These are phyloP conservation scores for Pyrenochaeta sp. DNA, from an alignment of 2,329 filamentous ascomycete species.

Conservation along the genomic window DNA sequence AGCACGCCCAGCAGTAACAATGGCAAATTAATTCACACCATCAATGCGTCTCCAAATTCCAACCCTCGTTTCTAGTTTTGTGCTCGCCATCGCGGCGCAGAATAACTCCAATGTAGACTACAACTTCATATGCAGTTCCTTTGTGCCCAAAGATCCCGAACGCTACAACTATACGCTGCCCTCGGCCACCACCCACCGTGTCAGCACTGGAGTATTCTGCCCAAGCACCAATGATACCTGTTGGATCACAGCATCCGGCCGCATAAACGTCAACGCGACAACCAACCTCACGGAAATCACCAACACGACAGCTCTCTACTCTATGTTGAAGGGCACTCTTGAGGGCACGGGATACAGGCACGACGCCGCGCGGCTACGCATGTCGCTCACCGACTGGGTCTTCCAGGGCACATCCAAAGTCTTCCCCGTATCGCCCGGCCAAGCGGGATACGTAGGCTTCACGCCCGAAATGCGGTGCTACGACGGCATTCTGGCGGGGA, in stretches of 20 bases:
- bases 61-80: no score
- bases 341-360: no score
- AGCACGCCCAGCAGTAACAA: no score
- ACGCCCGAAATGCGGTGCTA: slow-evolving; percentile 1
- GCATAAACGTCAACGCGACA: neutral
- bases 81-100: no score
- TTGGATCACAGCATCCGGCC: neutral
- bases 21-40: no score
- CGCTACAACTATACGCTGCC: no score
- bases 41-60: no score
- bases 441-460: slow-evolving; percentile 2
- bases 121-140: no score
- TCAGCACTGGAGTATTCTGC: neutral
- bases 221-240: neutral
- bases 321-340: neutral
- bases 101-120: no score
- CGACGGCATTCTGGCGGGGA: neutral
- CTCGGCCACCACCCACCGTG: neutral
- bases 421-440: neutral
- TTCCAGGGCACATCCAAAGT: neutral
- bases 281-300: neutral
- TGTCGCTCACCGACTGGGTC: neutral
- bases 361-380: no score
- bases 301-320: neutral
- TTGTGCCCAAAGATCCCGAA: no score